phyloP scores from a whole-genome alignment of 1,139 yeast species.

The Diutina ranongensis region DNA sequence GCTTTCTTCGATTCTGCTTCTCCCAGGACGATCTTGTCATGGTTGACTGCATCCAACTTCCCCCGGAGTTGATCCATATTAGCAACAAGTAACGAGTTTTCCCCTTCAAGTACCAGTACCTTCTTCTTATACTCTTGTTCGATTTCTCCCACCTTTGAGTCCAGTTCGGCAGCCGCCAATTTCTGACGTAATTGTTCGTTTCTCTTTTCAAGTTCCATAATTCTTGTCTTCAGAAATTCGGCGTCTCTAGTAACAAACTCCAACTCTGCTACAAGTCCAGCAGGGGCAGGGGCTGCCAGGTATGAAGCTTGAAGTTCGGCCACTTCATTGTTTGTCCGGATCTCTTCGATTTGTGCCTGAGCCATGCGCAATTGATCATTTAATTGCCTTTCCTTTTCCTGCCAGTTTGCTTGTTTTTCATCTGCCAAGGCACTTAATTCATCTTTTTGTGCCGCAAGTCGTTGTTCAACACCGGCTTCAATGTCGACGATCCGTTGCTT shows the following conservation, averaged over 20 bases:
- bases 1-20: conserved; percentile 36
- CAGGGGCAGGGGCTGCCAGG: conserved; percentile 16
- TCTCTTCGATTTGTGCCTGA: conserved; percentile 41
- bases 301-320: conserved; percentile 27
- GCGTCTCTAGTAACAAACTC: conserved; percentile 65
- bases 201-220: conserved; percentile 62
- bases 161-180: conserved; percentile 39
- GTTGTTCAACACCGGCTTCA: conserved; percentile 43
- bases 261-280: conserved; percentile 35
- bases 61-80: conserved; percentile 43
- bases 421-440: conserved; percentile 48
- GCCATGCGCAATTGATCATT: conserved; percentile 33
- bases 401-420: conserved; percentile 56
- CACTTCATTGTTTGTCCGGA: conserved; percentile 44
- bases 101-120: conserved; percentile 50
- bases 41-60: conserved; percentile 18
- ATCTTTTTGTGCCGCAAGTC: conserved; percentile 46
- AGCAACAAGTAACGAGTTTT: conserved; percentile 53
- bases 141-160: conserved; percentile 21
- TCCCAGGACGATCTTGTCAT: conserved; percentile 23
- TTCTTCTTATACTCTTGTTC: conserved; percentile 28
- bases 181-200: conserved; percentile 66
- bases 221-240: conserved; percentile 58
- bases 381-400: conserved; percentile 34
- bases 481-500: conserved; percentile 46